Conservation (phyloP, 2,329 filamentous ascomycete genomes). For the Fusarium incarnatum region DNA sequence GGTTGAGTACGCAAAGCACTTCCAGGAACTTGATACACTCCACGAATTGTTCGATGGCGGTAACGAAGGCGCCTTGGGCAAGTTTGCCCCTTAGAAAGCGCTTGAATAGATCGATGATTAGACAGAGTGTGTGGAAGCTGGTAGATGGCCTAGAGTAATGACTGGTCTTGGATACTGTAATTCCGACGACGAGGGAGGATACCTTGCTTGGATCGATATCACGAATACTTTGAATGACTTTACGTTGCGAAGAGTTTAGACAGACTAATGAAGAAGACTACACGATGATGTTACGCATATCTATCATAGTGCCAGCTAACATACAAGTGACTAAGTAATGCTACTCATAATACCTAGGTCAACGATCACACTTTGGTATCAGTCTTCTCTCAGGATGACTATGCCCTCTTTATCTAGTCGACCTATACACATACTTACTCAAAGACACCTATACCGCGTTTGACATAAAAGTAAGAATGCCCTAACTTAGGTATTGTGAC, state of each 20-base stretch:
- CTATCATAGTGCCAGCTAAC: neutral
- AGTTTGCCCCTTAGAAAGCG: slow-evolving; percentile 57
- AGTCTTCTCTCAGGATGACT: neutral
- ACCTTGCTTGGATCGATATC: neutral
- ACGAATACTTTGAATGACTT: neutral
- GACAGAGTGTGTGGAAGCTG: neutral
- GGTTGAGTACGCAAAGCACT: slow-evolving; percentile 65
- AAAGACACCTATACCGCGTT: neutral
- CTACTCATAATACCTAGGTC: too few species aligned
- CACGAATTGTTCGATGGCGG: slow-evolving; percentile 66
- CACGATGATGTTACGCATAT: neutral
- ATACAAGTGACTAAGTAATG: neutral
- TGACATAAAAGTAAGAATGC: neutral
- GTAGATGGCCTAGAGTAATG: neutral
- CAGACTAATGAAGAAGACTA: neutral
- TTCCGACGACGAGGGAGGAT: slow-evolving; percentile 1
- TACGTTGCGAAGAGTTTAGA: neutral
- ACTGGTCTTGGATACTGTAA: neutral
- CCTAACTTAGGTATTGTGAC: neutral
- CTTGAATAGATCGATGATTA: neutral
- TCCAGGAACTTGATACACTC: slow-evolving; percentile 67
- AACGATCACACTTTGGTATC: neutral
- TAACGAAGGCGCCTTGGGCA: slow-evolving; percentile 62
- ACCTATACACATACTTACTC: neutral
- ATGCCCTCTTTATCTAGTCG: neutral